Evolutionary conservation across 345 rosid genomes (phyloP).

Genomic region (Populus nigra): DNA sequence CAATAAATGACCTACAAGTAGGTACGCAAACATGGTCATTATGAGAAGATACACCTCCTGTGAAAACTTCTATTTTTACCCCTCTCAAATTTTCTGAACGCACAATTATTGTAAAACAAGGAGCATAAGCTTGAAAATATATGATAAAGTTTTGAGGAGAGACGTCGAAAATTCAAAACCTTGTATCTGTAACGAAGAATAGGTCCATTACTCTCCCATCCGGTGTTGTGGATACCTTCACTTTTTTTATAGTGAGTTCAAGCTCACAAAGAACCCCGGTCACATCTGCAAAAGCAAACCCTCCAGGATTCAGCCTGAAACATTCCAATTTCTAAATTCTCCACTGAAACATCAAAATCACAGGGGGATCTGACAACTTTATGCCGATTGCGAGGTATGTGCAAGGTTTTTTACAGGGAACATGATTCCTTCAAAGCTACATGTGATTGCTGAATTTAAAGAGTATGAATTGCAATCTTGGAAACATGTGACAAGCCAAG

Average conservation of each 20-base stretch:
- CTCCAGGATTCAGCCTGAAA: conserved; percentile 14
- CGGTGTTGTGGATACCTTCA: conserved; percentile 94
- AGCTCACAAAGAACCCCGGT: conserved; percentile 73
- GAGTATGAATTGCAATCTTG: neutral
- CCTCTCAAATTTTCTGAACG: neutral
- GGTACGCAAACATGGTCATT: neutral
- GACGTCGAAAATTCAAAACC: conserved; percentile 40
- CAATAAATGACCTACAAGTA: neutral
- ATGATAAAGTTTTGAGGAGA: neutral
- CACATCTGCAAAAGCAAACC: conserved; percentile 55
- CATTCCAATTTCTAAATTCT: conserved; percentile 13
- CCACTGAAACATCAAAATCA: neutral
- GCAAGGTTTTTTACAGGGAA: neutral
- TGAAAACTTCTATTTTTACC: neutral
- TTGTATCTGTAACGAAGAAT: conserved; percentile 85
- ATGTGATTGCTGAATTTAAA: neutral
- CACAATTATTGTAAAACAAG: neutral
- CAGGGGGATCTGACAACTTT: conserved; percentile 1
- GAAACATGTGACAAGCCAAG: neutral
- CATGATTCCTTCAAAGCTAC: neutral
- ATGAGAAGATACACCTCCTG: neutral
- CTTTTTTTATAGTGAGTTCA: conserved; percentile 85
- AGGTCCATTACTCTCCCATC: conserved; percentile 92
- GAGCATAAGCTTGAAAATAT: neutral
- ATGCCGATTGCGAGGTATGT: neutral